These are phyloP conservation scores for Hypoxylon fuscum DNA, from an alignment of 495 filamentous ascomycete genomes.

Conservation along the genomic window DNA sequence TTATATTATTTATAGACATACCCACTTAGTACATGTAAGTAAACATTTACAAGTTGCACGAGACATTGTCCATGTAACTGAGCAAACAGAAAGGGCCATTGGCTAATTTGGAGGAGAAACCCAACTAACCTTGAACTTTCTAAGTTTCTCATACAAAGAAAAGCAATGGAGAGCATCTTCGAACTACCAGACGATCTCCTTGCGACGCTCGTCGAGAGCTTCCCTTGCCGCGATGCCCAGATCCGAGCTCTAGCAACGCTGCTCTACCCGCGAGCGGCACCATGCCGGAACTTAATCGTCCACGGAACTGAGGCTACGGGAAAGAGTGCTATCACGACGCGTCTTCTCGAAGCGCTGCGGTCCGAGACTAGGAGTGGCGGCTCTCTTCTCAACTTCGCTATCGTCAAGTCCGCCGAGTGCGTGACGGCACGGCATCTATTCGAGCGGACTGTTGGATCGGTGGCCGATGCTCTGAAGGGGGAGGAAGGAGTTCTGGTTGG, in stretches of 20 bases:
- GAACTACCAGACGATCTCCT: constrained; percentile 62
- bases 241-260: constrained; percentile 69
- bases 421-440: constrained; percentile 90
- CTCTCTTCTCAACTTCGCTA: constrained; percentile 64
- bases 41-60: no score
- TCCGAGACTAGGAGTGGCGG: constrained; percentile 2
- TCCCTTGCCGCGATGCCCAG: constrained; percentile 72
- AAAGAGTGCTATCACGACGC: constrained; percentile 75
- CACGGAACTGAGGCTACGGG: constrained; percentile 94
- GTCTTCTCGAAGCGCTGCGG: constrained; percentile 59
- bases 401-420: constrained; percentile 84
- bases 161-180: constrained; percentile 46
- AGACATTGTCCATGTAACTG: no score
- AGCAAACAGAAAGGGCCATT: no score
- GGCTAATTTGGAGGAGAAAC: no score
- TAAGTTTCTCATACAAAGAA: no score
- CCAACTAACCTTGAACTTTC: no score
- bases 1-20: background rate
- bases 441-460: constrained; percentile 66
- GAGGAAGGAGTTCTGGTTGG: constrained; percentile 44
- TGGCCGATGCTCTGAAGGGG: constrained; percentile 62
- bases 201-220: constrained; percentile 57
- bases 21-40: background rate
- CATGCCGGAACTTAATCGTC: constrained; percentile 70
- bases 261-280: constrained; percentile 58